Evolutionary conservation across 306 rosid species (phyloP).

Genomic region (Dryas drummondii): DNA sequence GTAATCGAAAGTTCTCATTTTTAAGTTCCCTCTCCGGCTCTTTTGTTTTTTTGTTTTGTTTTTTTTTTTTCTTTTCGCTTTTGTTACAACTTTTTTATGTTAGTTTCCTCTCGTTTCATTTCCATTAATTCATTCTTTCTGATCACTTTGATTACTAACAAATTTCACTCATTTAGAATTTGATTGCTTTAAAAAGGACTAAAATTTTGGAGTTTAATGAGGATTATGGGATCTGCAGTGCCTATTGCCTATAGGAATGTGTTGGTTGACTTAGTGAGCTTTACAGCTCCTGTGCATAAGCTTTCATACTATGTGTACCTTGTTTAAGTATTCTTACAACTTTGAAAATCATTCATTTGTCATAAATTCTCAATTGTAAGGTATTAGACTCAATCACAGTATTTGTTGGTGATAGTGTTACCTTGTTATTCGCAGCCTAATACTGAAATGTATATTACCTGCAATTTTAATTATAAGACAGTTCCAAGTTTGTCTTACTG

Average conservation of each 20-base stretch:
- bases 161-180: neutral
- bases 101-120: constrained; percentile 21
- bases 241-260: neutral
- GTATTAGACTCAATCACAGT: too few species aligned
- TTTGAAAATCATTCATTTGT: neutral
- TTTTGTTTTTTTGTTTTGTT: too few species aligned
- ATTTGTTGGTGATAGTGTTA: neutral
- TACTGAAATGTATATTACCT: constrained; percentile 19
- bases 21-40: too few species aligned
- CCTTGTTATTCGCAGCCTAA: constrained; percentile 10
- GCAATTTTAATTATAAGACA: constrained; percentile 11
- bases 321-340: neutral
- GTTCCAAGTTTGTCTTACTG: constrained; percentile 16
- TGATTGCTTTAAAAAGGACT: neutral
- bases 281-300: neutral
- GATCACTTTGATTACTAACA: neutral
- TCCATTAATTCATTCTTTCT: neutral
- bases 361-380: too few species aligned
- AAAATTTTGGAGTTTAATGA: neutral
- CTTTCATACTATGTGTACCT: neutral
- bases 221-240: constrained; percentile 4
- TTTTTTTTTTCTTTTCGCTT: too few species aligned
- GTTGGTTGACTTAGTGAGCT: neutral
- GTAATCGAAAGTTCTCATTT: neutral
- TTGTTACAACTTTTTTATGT: constrained; percentile 26